phyloP scores from a whole-genome alignment of 2,329 filamentous ascomycete species.

The Cladosporium sp. region DNA sequence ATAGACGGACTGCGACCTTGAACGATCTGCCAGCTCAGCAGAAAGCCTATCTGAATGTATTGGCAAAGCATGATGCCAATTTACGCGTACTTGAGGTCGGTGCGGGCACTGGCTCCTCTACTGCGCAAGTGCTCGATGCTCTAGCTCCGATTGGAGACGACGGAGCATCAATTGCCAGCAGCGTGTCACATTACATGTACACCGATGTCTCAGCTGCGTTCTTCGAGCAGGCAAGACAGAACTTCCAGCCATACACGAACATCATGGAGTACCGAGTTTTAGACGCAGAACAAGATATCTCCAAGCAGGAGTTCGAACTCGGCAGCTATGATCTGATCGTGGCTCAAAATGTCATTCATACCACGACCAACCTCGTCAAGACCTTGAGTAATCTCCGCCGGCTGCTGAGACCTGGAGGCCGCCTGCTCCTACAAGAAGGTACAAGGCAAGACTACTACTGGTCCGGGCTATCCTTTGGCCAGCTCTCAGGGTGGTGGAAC shows the following conservation, averaged over 20 bases:
- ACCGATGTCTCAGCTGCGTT: conserved; percentile 43
- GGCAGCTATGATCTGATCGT: conserved; percentile 25
- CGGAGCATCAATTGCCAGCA: not conserved
- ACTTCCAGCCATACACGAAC: conserved; percentile 24
- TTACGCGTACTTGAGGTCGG: conserved; percentile 16
- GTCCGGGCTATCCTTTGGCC: conserved; percentile 8
- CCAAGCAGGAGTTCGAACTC: conserved; percentile 31
- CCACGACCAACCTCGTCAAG: conserved; percentile 16
- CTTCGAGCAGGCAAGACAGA: conserved; percentile 35
- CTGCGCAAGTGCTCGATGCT: not conserved
- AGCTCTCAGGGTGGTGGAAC: conserved; percentile 19
- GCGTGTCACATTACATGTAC: conserved; percentile 36
- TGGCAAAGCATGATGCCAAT: conserved; percentile 4
- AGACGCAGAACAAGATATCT: conserved; percentile 29
- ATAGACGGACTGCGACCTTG: not conserved
- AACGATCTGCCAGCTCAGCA: conserved; percentile 10
- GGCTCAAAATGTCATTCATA: conserved; percentile 23
- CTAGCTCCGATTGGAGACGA: not conserved
- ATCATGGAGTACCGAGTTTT: conserved; percentile 30
- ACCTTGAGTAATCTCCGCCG: conserved; percentile 20
- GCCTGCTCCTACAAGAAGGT: conserved; percentile 8
- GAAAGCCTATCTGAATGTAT: not conserved
- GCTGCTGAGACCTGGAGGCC: conserved; percentile 23
- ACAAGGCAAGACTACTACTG: conserved; percentile 4
- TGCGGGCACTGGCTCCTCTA: conserved; percentile 12